These are phyloP conservation scores for Clarireedia homoeocarpa DNA, from an alignment of 2,329 filamentous ascomycete species.

Conservation along the genomic window DNA sequence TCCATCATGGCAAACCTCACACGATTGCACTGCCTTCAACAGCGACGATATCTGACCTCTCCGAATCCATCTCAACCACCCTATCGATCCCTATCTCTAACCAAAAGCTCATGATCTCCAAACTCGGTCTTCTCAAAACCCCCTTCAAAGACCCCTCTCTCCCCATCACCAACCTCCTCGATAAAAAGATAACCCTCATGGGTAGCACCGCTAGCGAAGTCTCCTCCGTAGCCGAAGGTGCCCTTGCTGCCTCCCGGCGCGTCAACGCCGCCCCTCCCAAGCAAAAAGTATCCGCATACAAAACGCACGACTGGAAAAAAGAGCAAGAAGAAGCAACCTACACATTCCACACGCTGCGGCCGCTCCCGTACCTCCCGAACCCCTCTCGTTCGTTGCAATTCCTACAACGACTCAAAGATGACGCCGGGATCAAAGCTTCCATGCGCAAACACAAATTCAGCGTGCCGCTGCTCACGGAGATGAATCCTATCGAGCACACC, in stretches of 20 bases:
- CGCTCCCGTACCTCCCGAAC: conserved; percentile 69
- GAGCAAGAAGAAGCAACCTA: conserved; percentile 49
- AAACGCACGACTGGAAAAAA: conserved; percentile 39
- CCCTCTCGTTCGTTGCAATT: conserved; percentile 64
- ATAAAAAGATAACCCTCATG: conserved; percentile 58
- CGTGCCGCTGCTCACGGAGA: conserved; percentile 84
- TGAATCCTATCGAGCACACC: conserved; percentile 84
- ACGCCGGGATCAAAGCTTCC: conserved; percentile 73
- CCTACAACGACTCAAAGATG: conserved; percentile 67
- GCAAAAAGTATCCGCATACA: conserved; percentile 32
- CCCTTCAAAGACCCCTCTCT: conserved; percentile 54
- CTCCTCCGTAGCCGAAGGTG: conserved; percentile 41
- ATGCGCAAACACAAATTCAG: conserved; percentile 83
- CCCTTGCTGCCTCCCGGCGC: conserved; percentile 40
- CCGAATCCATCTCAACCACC: conserved; percentile 44
- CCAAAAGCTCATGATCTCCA: conserved; percentile 62
- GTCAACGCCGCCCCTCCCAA: conserved; percentile 30
- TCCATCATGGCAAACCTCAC: conserved; percentile 39
- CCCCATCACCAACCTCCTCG: conserved; percentile 39
- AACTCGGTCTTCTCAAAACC: conserved; percentile 54
- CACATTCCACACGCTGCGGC: conserved; percentile 72
- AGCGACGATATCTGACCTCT: conserved; percentile 50
- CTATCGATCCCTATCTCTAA: conserved; percentile 54
- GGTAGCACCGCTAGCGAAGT: conserved; percentile 55
- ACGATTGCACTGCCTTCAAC: conserved; percentile 37